These are phyloP conservation scores for Bryopsis sp. DNA, from an alignment of 139 green algal species.

Conservation along the genomic window DNA sequence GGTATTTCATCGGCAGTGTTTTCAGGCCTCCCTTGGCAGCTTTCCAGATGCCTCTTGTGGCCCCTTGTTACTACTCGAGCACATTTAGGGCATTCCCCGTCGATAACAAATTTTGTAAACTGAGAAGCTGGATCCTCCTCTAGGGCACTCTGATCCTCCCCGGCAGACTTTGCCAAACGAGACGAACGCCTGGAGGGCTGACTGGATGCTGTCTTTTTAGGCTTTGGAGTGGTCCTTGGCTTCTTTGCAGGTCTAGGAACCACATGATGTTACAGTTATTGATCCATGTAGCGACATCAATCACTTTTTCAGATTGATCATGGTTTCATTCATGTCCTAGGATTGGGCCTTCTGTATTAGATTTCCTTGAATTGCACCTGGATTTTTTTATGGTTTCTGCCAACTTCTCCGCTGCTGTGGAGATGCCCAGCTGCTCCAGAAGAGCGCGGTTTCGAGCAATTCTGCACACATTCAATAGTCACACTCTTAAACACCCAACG, in stretches of 20 bases:
- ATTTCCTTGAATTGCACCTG: background rate
- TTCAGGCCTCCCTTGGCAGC: background rate
- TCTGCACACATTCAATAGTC: too few relatives aligned
- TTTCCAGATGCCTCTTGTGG: background rate
- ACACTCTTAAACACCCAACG: too few relatives aligned
- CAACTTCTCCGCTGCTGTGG: background rate
- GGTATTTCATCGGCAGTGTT: background rate
- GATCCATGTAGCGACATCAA: too few relatives aligned
- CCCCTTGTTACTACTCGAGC: background rate
- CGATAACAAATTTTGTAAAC: conserved; percentile 20
- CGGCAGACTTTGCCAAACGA: too few relatives aligned
- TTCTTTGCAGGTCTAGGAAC: background rate
- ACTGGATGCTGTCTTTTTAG: background rate
- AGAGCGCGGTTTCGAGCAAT: background rate
- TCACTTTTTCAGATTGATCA: background rate
- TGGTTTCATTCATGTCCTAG: background rate
- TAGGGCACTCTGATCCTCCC: too few relatives aligned
- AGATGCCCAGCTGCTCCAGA: background rate
- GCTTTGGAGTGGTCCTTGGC: background rate
- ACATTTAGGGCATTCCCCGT: conserved; percentile 22
- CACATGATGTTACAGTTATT: background rate
- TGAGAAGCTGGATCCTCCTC: conserved; percentile 12
- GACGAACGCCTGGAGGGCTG: too few relatives aligned
- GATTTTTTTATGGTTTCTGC: background rate
- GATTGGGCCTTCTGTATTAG: background rate